Evolutionary conservation across 352 stramenopile species (phyloP).

Genomic region (Phytophthora macrochlamydospora): DNA sequence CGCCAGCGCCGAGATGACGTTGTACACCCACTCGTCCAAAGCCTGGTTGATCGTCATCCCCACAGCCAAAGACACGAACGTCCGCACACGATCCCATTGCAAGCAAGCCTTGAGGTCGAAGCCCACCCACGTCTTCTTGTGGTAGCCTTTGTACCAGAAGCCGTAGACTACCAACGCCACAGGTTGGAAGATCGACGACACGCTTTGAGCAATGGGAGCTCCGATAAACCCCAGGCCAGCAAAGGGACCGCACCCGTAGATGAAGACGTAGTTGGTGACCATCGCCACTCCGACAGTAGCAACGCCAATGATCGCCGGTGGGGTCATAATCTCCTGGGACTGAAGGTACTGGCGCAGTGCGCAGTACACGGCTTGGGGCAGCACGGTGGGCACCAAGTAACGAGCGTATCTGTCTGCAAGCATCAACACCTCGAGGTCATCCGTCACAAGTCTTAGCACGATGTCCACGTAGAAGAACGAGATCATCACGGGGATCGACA

Average conservation of each 20-base stretch:
- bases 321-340: constrained; percentile 78
- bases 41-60: constrained; percentile 84
- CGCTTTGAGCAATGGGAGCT: constrained; percentile 73
- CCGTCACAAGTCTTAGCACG: constrained; percentile 68
- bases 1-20: constrained; percentile 69
- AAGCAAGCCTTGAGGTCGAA: constrained; percentile 67
- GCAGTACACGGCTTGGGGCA: constrained; percentile 76
- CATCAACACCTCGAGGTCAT: constrained; percentile 63
- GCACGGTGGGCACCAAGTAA: constrained; percentile 64
- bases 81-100: constrained; percentile 64
- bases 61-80: constrained; percentile 68
- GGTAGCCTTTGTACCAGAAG: constrained; percentile 84
- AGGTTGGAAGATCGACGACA: constrained; percentile 80
- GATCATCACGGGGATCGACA: constrained; percentile 80
- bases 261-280: constrained; percentile 79
- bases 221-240: constrained; percentile 73
- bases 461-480: constrained; percentile 87
- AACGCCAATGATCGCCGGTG: constrained; percentile 79
- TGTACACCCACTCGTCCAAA: constrained; percentile 85
- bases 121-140: constrained; percentile 76
- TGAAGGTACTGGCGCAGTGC: constrained; percentile 82
- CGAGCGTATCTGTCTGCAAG: constrained; percentile 72
- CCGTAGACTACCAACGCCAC: constrained; percentile 66
- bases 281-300: constrained; percentile 67
- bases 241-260: constrained; percentile 72